Base-by-base conservation (phyloP, 495 filamentous ascomycete species). In the Letharia columbiana region DNA sequence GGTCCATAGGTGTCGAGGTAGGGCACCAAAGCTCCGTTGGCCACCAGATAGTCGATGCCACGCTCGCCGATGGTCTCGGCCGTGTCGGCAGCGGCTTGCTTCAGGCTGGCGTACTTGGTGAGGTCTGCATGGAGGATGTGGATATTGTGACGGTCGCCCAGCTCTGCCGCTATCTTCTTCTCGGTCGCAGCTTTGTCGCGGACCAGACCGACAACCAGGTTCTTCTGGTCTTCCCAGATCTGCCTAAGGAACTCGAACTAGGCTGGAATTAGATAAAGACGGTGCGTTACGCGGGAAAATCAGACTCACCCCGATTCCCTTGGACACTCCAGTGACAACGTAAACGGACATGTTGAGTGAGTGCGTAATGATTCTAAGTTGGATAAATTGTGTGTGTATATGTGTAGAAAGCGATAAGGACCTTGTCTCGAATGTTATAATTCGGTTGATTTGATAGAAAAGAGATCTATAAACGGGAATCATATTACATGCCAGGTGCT, bases 101-200 rank as follows among this genome's bases (percentile, higher is more conserved):
- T 76, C 42, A 82, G 63, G 17, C 73, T 72, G 17, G 73, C 71
- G 49, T 74, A 72, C 52, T 81, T 72, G 9, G 66, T 74, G 31
- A 79, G 57, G 63, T 85, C 78, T 12, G 68, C 80, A n/a, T 80
- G 69, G 45, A 82, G 28, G 63, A 84, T 76, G 64, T 81, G 78
- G 57, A 83, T 68, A 35, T 82, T 82, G 56, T 71, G 28, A 10
- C 76, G 74, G n/a, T 63, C 35, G 31, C 61, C 61, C 49, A 80
- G 70, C 49, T 76, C 72, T 13, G 72, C 45, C n/a, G 59, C 47
- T 18, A 74, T 54, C 45, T 70, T 70, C 11, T 64, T 57, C 18
- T 76, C 71, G 2, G 76, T 74, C 0, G 69, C 67, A 39, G 73
- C 42, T 61, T 75, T 80, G 71, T 80, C 65, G 17, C 79, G 79